Evolutionary conservation across 2,329 filamentous ascomycete genomes (phyloP).

Genomic region (Hymenoscyphus salicellus): DNA sequence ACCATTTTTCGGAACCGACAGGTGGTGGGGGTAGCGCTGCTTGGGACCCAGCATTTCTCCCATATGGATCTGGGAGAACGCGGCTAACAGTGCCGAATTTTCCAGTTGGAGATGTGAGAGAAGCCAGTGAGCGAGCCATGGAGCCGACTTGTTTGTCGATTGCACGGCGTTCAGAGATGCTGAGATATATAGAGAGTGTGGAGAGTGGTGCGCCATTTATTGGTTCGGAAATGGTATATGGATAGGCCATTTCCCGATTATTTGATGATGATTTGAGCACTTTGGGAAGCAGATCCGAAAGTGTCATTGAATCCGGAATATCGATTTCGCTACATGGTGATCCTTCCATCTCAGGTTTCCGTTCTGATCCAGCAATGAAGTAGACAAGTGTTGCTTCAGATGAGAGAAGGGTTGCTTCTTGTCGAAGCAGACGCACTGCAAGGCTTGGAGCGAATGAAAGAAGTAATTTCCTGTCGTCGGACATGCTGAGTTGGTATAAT

Average conservation of each 20-base stretch:
- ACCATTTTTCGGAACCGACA: constrained; percentile 48
- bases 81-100: constrained; percentile 32
- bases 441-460: constrained; percentile 32
- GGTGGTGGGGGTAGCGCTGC: constrained; percentile 8
- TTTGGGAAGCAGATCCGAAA: constrained; percentile 23
- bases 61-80: constrained; percentile 27
- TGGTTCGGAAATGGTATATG: constrained; percentile 33
- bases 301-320: background rate
- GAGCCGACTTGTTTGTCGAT: constrained; percentile 33
- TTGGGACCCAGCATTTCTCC: background rate
- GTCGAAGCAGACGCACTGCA: constrained; percentile 31
- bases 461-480: constrained; percentile 30
- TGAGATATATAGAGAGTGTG: constrained; percentile 29
- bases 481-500: constrained; percentile 35
- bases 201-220: constrained; percentile 29
- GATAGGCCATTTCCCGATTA: constrained; percentile 32
- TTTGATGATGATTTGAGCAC: constrained; percentile 35
- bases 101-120: constrained; percentile 29
- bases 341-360: constrained; percentile 7
- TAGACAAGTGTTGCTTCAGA: constrained; percentile 33
- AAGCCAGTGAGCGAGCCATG: constrained; percentile 30
- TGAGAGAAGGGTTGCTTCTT: constrained; percentile 32
- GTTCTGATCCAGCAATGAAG: constrained; percentile 26
- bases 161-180: constrained; percentile 23
- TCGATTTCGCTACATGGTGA: constrained; percentile 7